These are phyloP conservation scores for Ceratocystis huliohia DNA, from an alignment of 2,329 filamentous ascomycete species.

Conservation along the genomic window DNA sequence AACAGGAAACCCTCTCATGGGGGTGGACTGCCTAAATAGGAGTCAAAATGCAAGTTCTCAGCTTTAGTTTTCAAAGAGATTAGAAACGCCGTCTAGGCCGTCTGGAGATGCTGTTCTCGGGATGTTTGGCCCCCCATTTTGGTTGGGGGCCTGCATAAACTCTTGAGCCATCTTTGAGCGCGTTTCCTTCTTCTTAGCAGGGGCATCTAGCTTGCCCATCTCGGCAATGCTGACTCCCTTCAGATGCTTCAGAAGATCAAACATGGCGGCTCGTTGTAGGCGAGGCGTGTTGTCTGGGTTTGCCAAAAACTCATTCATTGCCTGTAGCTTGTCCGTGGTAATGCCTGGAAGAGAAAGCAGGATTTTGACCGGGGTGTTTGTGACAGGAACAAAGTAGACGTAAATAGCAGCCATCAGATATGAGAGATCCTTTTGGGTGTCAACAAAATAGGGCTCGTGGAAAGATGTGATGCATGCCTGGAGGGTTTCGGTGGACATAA, in stretches of 20 bases:
- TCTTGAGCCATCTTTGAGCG: constrained; percentile 52
- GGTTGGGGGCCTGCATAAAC: constrained; percentile 46
- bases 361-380: constrained; percentile 57
- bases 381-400: constrained; percentile 57
- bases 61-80: constrained; percentile 34
- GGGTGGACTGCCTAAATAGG: background rate
- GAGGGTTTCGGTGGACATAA: constrained; percentile 76
- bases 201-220: constrained; percentile 67
- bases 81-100: constrained; percentile 42
- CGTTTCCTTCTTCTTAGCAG: constrained; percentile 34
- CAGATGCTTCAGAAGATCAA: constrained; percentile 75
- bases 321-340: constrained; percentile 51
- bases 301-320: constrained; percentile 47
- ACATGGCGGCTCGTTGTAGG: constrained; percentile 64
- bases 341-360: constrained; percentile 73
- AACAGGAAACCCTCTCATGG: background rate
- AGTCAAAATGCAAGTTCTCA: background rate
- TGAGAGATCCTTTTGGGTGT: constrained; percentile 85
- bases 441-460: constrained; percentile 92
- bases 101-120: constrained; percentile 35
- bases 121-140: constrained; percentile 20
- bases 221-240: constrained; percentile 88
- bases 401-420: constrained; percentile 77
- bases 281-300: constrained; percentile 50
- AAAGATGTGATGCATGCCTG: constrained; percentile 82